Conservation (phyloP, 768 basidiomycete genomes). For the Inosperma sp. region DNA sequence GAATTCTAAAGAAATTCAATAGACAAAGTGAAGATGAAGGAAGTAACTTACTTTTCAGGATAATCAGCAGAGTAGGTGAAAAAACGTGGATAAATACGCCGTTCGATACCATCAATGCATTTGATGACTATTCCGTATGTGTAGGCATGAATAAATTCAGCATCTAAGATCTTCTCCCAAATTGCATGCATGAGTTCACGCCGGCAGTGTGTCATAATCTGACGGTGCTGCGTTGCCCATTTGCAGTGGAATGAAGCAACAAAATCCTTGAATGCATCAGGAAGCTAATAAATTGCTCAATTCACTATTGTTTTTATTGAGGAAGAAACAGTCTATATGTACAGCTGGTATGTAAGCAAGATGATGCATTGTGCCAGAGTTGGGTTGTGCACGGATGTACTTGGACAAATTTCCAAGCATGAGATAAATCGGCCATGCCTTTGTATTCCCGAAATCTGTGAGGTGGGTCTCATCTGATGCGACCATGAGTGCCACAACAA, state of each 20-base stretch:
- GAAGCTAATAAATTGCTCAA: constrained; percentile 12
- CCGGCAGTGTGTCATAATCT: constrained; percentile 23
- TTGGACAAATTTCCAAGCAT: constrained; percentile 40
- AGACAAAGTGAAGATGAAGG: neutral
- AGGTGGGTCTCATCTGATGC: constrained; percentile 21
- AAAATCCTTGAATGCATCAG: constrained; percentile 18
- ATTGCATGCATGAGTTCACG: constrained; percentile 18
- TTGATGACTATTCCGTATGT: constrained; percentile 30
- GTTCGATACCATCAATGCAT: constrained; percentile 28
- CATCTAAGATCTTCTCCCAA: constrained; percentile 15
- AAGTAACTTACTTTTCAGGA: constrained; percentile 34
- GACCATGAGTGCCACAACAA: constrained; percentile 27
- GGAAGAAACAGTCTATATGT: constrained; percentile 7
- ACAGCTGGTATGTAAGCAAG: constrained; percentile 43
- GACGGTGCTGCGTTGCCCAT: constrained; percentile 1
- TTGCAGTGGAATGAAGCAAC: neutral
- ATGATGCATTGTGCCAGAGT: constrained; percentile 32
- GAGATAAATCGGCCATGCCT: constrained; percentile 38
- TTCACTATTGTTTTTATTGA: neutral
- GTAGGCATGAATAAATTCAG: constrained; percentile 25
- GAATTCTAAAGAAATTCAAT: constrained; percentile 3
- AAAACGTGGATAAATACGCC: constrained; percentile 28
- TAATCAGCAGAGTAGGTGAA: constrained; percentile 36
- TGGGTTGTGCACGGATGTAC: constrained; percentile 29
- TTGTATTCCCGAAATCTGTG: constrained; percentile 30